These are phyloP conservation scores for Hericium rajendrae DNA, from an alignment of 768 basidiomycete genomes.

Conservation along the genomic window DNA sequence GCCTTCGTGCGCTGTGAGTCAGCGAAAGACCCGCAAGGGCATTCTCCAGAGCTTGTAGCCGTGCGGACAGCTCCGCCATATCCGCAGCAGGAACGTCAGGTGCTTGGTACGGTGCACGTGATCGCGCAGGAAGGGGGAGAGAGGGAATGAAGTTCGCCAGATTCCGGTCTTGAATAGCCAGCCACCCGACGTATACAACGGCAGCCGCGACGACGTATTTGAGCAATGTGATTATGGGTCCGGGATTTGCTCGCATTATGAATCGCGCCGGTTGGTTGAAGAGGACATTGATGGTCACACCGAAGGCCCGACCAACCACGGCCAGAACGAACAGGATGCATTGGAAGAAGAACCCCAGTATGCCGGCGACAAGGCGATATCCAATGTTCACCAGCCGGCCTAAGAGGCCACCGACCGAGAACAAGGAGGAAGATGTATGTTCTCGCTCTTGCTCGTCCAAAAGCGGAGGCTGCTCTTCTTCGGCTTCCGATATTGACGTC, in stretches of 20 bases:
- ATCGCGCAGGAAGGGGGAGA: slow-evolving; percentile 17
- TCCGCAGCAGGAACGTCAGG: slow-evolving; percentile 56
- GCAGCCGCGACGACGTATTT: slow-evolving; percentile 36
- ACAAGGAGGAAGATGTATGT: slow-evolving; percentile 17
- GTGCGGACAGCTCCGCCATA: slow-evolving; percentile 52
- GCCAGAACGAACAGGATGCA: slow-evolving; percentile 12
- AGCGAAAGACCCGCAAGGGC: slow-evolving; percentile 50
- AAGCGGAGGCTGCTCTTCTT: slow-evolving; percentile 31
- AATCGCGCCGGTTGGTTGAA: slow-evolving; percentile 39
- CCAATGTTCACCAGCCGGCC: slow-evolving; percentile 33
- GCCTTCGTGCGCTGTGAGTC: slow-evolving; percentile 42
- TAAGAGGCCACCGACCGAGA: slow-evolving; percentile 38
- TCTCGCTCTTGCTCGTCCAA: slow-evolving; percentile 11
- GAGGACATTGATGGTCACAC: slow-evolving; percentile 37
- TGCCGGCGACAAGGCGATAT: slow-evolving; percentile 14
- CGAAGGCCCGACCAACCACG: slow-evolving; percentile 30
- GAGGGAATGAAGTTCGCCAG: slow-evolving; percentile 10
- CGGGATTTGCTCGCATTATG: slow-evolving; percentile 24
- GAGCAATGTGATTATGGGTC: slow-evolving; percentile 22
- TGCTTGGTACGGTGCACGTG: slow-evolving; percentile 32
- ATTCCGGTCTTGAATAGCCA: slow-evolving; percentile 26
- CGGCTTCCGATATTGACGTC: slow-evolving; percentile 54
- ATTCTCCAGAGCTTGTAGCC: slow-evolving; percentile 54
- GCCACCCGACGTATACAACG: slow-evolving; percentile 37
- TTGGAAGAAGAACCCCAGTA: slow-evolving; percentile 14